These are phyloP conservation scores for Calamus simplicifolius DNA, from an alignment of 176 grass and related monocot genomes.

Conservation along the genomic window DNA sequence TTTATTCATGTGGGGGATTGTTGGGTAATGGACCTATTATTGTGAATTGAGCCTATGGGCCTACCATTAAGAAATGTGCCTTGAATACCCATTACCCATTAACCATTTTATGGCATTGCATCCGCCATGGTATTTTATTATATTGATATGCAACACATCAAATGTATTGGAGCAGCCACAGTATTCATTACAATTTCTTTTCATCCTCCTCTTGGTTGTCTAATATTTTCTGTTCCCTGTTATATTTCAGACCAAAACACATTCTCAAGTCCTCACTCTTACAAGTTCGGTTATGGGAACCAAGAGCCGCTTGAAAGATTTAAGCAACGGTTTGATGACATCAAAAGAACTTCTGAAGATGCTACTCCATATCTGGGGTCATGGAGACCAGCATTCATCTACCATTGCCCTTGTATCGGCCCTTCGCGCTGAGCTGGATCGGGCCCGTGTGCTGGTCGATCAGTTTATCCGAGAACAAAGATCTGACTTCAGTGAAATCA, in stretches of 20 bases:
- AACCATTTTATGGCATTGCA: too few species aligned
- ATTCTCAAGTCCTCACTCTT: neutral
- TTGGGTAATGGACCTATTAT: too few species aligned
- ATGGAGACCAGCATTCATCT: conserved; percentile 31
- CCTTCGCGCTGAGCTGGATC: conserved; percentile 49
- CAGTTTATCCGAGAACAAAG: conserved; percentile 24
- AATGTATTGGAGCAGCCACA: conserved; percentile 10
- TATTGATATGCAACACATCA: neutral
- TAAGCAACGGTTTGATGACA: conserved; percentile 44
- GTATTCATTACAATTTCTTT: neutral
- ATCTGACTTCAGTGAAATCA: neutral
- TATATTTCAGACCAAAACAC: conserved; percentile 25
- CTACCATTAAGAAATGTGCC: too few species aligned
- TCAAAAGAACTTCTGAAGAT: conserved; percentile 66
- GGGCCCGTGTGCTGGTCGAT: conserved; percentile 24
- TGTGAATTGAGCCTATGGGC: too few species aligned
- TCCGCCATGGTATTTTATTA: too few species aligned
- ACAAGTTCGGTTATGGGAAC: conserved; percentile 14
- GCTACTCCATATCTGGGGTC: conserved; percentile 26
- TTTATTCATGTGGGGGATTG: too few species aligned
- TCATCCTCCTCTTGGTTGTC: neutral
- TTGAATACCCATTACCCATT: too few species aligned
- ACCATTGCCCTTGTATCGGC: conserved; percentile 43
- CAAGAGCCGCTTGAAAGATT: conserved; percentile 25
- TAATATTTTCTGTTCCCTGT: neutral